phyloP scores from a whole-genome alignment of 2,329 filamentous ascomycete genomes.

The Colletotrichum orchidophilum region DNA sequence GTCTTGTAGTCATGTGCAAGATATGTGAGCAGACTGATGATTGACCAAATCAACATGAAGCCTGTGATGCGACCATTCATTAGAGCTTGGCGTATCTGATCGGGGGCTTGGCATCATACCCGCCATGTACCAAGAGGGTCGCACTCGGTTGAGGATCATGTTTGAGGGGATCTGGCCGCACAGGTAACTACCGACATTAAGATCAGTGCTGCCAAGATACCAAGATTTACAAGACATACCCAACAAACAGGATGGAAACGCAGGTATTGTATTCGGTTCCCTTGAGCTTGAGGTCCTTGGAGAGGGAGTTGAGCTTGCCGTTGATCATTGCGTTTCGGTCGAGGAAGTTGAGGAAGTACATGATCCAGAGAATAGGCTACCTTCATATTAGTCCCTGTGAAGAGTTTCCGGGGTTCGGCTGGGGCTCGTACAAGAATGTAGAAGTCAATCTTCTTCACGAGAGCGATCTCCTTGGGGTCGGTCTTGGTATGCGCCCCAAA shows the following conservation, averaged over 20 bases:
- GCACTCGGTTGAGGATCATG: constrained; percentile 44
- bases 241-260: constrained; percentile 27
- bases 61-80: neutral
- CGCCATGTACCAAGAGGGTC: constrained; percentile 33
- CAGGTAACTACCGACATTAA: constrained; percentile 11
- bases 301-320: constrained; percentile 40
- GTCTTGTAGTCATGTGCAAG: constrained; percentile 17
- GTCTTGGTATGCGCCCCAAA: constrained; percentile 50
- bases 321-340: constrained; percentile 43
- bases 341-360: constrained; percentile 39
- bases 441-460: constrained; percentile 46
- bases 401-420: too few species aligned
- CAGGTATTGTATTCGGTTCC: constrained; percentile 42
- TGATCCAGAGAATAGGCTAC: constrained; percentile 35
- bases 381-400: constrained; percentile 39
- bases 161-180: constrained; percentile 41
- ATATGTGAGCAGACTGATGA: constrained; percentile 23
- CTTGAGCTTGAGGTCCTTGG: constrained; percentile 40
- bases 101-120: constrained; percentile 6
- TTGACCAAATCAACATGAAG: constrained; percentile 32
- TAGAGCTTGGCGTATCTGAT: constrained; percentile 3
- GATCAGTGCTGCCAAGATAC: constrained; percentile 35
- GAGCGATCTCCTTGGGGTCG: constrained; percentile 47
- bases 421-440: constrained; percentile 41
- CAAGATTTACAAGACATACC: constrained; percentile 40